Percentiles rank a stretch among this genome's conserved stretches.
These are phyloP conservation scores for Plasmodium knowlesi DNA, from an alignment of 169 alveolate species.

Conservation along the genomic window DNA sequence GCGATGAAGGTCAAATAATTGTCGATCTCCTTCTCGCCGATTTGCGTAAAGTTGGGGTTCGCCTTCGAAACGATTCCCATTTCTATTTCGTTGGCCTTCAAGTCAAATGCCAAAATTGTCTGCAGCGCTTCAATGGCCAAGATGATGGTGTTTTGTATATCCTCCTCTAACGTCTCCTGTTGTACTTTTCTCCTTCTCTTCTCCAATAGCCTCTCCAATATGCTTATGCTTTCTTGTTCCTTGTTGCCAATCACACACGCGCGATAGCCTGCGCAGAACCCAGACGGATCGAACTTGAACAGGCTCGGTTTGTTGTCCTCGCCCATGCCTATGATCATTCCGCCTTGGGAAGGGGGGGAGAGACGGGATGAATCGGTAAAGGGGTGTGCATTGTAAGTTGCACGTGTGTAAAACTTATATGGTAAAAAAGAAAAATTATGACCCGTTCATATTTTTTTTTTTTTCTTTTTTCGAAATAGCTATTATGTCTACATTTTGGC, in stretches of 20 bases:
- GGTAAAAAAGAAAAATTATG: background rate
- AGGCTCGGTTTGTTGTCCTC: constrained; percentile 95
- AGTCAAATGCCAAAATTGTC: constrained; percentile 83
- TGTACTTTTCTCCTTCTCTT: constrained; percentile 78
- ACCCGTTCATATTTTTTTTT: constrained; percentile 43
- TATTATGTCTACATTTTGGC: background rate
- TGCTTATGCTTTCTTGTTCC: constrained; percentile 92
- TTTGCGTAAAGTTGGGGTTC: constrained; percentile 89
- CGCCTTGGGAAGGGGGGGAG: constrained; percentile 80
- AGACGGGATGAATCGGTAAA: background rate
- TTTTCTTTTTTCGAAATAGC: constrained; percentile 34
- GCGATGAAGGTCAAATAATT: constrained; percentile 89
- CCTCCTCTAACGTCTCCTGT: constrained; percentile 79
- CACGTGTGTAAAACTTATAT: background rate
- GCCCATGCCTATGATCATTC: constrained; percentile 93
- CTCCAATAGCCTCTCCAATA: constrained; percentile 86
- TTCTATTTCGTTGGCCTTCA: constrained; percentile 92
- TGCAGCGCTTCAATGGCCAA: constrained; percentile 83
- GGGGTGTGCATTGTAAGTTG: background rate
- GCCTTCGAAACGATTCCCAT: constrained; percentile 90
- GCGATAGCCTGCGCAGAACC: constrained; percentile 94
- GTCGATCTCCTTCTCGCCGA: constrained; percentile 90
- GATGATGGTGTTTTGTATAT: constrained; percentile 79
- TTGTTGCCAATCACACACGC: constrained; percentile 94
- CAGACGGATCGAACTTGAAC: constrained; percentile 97